phyloP scores from a whole-genome alignment of 2,329 filamentous ascomycete species.

The Fusarium sp. region DNA sequence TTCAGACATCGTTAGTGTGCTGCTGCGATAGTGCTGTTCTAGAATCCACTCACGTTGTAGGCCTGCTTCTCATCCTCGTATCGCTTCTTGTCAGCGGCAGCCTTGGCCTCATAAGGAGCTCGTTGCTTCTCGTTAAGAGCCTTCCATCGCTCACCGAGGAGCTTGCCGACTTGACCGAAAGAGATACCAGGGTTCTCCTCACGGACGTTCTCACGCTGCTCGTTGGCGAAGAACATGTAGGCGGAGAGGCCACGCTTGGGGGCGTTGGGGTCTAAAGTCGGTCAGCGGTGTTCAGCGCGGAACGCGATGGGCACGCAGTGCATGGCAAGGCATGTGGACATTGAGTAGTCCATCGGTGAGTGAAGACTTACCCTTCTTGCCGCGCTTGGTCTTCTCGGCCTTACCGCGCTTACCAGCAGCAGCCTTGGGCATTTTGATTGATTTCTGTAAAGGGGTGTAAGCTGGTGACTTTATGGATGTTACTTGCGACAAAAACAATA shows the following conservation, averaged over 20 bases:
- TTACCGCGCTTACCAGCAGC: conserved; percentile 63
- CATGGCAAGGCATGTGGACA: not conserved
- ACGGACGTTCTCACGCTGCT: conserved; percentile 97
- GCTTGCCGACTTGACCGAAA: conserved; percentile 98
- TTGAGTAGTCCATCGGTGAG: not conserved
- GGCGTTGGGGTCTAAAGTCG: conserved; percentile 83
- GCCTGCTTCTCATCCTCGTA: conserved; percentile 98
- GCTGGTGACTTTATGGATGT: not conserved
- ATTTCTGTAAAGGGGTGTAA: conserved; percentile 46
- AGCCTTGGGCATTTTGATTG: conserved; percentile 68
- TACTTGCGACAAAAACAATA: not conserved
- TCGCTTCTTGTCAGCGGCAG: conserved; percentile 96
- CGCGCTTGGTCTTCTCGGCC: conserved; percentile 62
- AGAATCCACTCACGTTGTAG: conserved; percentile 76
- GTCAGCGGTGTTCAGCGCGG: not conserved
- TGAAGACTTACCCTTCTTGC: conserved; percentile 67
- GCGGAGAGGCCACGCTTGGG: conserved; percentile 99
- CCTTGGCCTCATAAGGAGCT: conserved; percentile 94
- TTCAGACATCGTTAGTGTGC: conserved; percentile 50
- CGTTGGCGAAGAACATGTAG: conserved; percentile 99
- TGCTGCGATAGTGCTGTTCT: conserved; percentile 8
- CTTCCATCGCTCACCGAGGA: conserved; percentile 99
- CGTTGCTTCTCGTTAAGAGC: conserved; percentile 92
- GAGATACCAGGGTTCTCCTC: conserved; percentile 98
- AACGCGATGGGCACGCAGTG: not conserved